A percentile compares a stretch with the other conserved stretches of the same genome.
These are phyloP conservation scores for Colletotrichum sp. DNA, from an alignment of 2,329 filamentous ascomycete species.

Conservation along the genomic window DNA sequence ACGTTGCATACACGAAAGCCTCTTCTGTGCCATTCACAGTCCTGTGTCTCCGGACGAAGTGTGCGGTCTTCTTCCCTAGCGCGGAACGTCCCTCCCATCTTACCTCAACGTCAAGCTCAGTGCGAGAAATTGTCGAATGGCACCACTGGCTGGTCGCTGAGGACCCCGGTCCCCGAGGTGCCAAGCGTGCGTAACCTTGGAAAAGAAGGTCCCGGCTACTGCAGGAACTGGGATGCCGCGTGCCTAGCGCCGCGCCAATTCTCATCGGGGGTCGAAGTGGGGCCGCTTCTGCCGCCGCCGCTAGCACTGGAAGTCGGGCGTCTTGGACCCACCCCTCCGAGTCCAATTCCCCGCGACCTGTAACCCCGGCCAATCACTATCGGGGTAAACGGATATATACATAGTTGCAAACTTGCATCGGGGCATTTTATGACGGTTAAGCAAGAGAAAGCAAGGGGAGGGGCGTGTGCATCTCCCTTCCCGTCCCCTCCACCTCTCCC, in stretches of 20 bases:
- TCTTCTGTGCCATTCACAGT: neutral
- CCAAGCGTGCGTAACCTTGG: slow-evolving; percentile 16
- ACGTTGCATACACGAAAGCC: slow-evolving; percentile 17
- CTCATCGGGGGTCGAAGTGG: neutral
- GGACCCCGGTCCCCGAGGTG: neutral
- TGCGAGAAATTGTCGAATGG: neutral
- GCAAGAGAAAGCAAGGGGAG: neutral
- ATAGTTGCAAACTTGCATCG: neutral
- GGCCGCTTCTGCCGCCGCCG: slow-evolving; percentile 6
- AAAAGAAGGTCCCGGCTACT: slow-evolving; percentile 10
- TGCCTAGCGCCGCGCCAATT: slow-evolving; percentile 1
- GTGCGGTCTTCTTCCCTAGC: neutral
- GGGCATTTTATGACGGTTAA: neutral
- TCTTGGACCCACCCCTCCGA: neutral
- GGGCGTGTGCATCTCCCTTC: neutral
- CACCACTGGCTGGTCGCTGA: neutral
- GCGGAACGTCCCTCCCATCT: neutral
- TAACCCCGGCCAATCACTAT: neutral
- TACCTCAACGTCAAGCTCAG: neutral
- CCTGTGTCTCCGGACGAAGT: neutral
- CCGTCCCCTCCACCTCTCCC: neutral
- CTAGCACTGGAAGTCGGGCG: neutral
- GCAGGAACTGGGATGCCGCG: slow-evolving; percentile 21
- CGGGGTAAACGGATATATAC: neutral
- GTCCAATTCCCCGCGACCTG: neutral